Percentiles rank a stretch among this genome's conserved stretches.
These are phyloP conservation scores for Globisporangium cylindrosporum DNA, from an alignment of 352 stramenopile genomes.

Conservation along the genomic window DNA sequence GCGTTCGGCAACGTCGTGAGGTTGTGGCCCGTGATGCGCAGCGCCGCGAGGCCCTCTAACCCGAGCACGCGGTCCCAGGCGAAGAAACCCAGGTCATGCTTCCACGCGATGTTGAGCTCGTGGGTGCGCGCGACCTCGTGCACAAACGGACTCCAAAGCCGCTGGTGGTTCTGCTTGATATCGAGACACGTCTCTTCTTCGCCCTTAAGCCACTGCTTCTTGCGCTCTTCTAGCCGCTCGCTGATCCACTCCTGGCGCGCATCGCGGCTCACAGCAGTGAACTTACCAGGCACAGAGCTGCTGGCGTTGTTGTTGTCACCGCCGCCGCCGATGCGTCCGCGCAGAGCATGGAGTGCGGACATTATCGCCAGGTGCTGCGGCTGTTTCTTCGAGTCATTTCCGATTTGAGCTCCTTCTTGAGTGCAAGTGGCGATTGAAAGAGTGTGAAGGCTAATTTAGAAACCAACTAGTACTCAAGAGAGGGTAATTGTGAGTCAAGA, in stretches of 20 bases:
- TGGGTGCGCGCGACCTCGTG: conserved; percentile 31
- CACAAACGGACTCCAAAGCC: conserved; percentile 50
- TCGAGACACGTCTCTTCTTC: conserved; percentile 26
- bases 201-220: conserved; percentile 37
- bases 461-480: background rate
- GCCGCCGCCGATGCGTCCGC: conserved; percentile 5
- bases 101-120: conserved; percentile 73
- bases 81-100: conserved; percentile 52
- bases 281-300: background rate
- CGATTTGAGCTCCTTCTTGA: background rate
- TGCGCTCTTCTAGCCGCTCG: conserved; percentile 41
- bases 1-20: conserved; percentile 30
- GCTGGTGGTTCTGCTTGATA: conserved; percentile 29
- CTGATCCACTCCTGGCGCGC: conserved; percentile 47
- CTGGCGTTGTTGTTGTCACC: no score
- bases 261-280: conserved; percentile 9
- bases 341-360: conserved; percentile 7
- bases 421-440: conserved; percentile 1
- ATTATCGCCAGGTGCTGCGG: background rate
- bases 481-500: background rate
- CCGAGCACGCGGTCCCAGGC: conserved; percentile 41
- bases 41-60: conserved; percentile 40
- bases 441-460: background rate
- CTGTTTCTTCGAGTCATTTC: background rate
- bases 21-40: conserved; percentile 51